phyloP scores from a whole-genome alignment of 345 rosid genomes.

The Gossypium bickii region DNA sequence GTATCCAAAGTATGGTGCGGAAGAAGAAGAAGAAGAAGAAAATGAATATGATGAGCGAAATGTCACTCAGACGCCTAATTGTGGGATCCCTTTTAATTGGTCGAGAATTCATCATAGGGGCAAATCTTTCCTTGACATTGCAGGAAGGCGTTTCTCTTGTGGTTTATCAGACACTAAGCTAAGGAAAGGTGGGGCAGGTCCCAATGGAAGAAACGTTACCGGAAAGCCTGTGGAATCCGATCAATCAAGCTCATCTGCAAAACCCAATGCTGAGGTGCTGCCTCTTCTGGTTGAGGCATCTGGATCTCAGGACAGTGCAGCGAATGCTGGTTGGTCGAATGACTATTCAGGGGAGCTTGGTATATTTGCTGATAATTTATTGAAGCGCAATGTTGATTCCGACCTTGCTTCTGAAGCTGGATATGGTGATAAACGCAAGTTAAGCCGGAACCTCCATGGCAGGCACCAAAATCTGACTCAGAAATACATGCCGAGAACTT shows the following conservation, averaged over 20 bases:
- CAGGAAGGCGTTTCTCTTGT: conserved; percentile 93
- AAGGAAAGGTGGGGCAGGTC: conserved; percentile 46
- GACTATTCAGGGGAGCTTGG: conserved; percentile 97
- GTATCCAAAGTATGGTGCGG: conserved; percentile 31
- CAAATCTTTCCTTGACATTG: conserved; percentile 73
- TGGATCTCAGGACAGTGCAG: conserved; percentile 56
- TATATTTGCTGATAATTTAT: conserved; percentile 69
- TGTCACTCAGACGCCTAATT: conserved; percentile 61
- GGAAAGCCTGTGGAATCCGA: conserved; percentile 59
- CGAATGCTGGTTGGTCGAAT: conserved; percentile 70
- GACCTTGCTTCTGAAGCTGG: conserved; percentile 80
- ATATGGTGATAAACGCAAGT: conserved; percentile 43
- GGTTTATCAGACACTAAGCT: conserved; percentile 69
- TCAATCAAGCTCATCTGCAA: conserved; percentile 49
- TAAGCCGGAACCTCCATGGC: conserved; percentile 28
- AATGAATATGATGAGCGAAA: conserved; percentile 41
- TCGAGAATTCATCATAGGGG: conserved; percentile 90
- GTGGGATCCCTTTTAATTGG: conserved; percentile 98
- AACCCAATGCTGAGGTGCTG: conserved; percentile 51
- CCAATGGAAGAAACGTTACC: conserved; percentile 47
- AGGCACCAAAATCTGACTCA: conserved; percentile 83
- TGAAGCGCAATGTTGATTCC: conserved; percentile 61
- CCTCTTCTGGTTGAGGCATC: conserved; percentile 69
- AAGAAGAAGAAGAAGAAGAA: conserved; percentile 19
- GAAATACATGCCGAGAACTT: conserved; percentile 73